Evolutionary conservation across 768 basidiomycete genomes (phyloP).

Genomic region (Rhodotorula toruloides): DNA sequence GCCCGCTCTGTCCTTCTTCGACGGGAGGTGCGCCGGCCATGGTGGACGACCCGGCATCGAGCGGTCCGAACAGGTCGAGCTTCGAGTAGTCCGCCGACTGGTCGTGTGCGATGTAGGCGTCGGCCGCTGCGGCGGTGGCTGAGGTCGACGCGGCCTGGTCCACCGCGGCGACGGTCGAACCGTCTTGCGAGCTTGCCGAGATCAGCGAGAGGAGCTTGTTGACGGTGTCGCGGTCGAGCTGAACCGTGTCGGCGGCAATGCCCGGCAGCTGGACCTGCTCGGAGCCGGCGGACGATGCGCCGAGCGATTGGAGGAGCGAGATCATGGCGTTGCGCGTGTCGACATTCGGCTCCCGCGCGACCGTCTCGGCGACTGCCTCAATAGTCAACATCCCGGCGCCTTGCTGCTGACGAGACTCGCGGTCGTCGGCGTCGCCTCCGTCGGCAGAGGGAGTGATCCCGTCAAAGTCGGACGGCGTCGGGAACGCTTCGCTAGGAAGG

Average conservation of each 20-base stretch:
- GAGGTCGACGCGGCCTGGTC: background rate
- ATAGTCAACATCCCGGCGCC: background rate
- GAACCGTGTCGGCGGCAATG: slow-evolving; percentile 4
- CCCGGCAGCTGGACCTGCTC: background rate
- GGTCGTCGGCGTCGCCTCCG: slow-evolving; percentile 25
- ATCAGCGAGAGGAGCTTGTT: slow-evolving; percentile 28
- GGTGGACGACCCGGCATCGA: background rate
- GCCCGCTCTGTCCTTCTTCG: slow-evolving; percentile 1
- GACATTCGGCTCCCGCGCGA: slow-evolving; percentile 25
- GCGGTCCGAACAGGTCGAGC: slow-evolving; percentile 7
- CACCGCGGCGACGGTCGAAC: too few relatives aligned
- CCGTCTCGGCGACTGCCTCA: slow-evolving; percentile 21
- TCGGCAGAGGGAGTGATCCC: slow-evolving; percentile 36
- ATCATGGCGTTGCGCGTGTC: slow-evolving; percentile 22
- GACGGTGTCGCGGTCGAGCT: slow-evolving; percentile 34
- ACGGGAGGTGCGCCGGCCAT: background rate
- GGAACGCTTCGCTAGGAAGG: slow-evolving; percentile 30
- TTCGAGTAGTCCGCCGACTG: slow-evolving; percentile 3
- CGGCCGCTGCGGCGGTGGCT: background rate
- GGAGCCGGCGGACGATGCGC: background rate
- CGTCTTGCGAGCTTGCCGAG: slow-evolving; percentile 12
- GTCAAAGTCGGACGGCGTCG: slow-evolving; percentile 35
- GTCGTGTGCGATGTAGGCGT: background rate
- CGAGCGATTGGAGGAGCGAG: slow-evolving; percentile 24
- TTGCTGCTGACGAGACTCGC: background rate